Base-by-base conservation (phyloP, 148 eudicot genomes). In the Amaranthus hypochondriacus region DNA sequence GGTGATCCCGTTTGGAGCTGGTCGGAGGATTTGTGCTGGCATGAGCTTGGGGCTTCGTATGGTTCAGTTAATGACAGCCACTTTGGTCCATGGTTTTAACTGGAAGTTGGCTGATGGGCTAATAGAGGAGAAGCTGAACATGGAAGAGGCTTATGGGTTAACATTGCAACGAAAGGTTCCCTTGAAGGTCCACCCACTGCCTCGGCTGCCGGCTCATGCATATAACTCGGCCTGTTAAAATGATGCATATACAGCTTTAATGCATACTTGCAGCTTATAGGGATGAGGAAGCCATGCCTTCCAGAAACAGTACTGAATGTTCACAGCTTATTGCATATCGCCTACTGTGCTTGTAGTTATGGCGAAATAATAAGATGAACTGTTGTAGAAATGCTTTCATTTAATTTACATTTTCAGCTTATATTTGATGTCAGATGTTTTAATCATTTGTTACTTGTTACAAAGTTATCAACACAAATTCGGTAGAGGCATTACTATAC, bases 111-210 rank as follows among this genome's bases (percentile, higher is more conserved):
- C 88, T 0, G 66, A 85, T 43, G 93, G 92, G 18, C 79, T 75
- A 3, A 64, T 11, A 52, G 72, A 81, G 0, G 90, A 89, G 69
- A 86, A 86, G 71, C 66, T 95, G 7, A 78, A 92, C 49, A 95
- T 92, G 99, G 99, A 95, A 51, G 97, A 95, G 48, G 92, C 93
- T 14, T 92, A 85, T 78, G 99, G 99, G 76, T 81, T 95, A 6
- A 90, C 99, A 13, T 83, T 92, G 64, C 99, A 92, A 68, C 81
- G 97, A 49, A 93, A 85, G 54, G 81, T 42, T 28, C 97, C 98
- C 4, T 82, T 95, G 51, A 56, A 71, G 83, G 92, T 95, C 48
- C 86, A 88, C 77, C 96, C 97, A 0, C 57, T 54, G 71, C 98
- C 87, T 0, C 84, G 98, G 73, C 71, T 94, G 5, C 64, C 84